Evolutionary conservation across 202 grass and related monocot species (phyloP), one percentile per base, ranked within the genome.

Genomic region (Hordeum pubiflorum): DNA sequence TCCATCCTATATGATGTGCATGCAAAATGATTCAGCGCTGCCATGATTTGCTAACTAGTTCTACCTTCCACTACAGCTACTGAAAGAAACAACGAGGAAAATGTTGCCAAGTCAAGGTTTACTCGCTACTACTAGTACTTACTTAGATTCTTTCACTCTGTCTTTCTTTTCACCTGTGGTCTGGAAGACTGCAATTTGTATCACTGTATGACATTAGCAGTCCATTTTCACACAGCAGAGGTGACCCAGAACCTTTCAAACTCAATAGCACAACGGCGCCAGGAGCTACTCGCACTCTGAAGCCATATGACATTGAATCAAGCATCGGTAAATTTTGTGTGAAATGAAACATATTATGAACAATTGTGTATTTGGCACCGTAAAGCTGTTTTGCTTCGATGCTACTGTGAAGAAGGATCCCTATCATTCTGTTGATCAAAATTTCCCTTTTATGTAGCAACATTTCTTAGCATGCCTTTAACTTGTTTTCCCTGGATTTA

Each of bases 291-390:
- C 14, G 37, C 63, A 31, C 54, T 77, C 26, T 75, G 31, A 88
- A 86, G 69, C 86, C 82, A 63, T 84, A 79, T 40, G 83, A 79
- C 67, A 41, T 50, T 24, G 70, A 68, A 58, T 65, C 63, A 82
- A 11, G 40, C 50, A 80, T 20, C 1, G 86, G 89, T 91, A 86
- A 63, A 22, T 14, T 62, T 41, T n/a, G 7, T 40, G 66, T 12
- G 15, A 68, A 6, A 38, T 18, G 18, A 11, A 41, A 77, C 11
- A 31, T 77, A 38, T 15, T 57, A 3, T 1, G 14, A 33, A 11
- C 6, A 10, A 6, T 54, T 73, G 8, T 5, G 4, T 20, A 72
- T 54, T 32, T 54, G 27, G 9, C 9, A 33, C 4, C 4, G 15
- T 3, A n/a, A 54, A 72, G 8, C 9, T 31, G 15, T 32, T 71